A percentile compares a stretch with the other conserved stretches of the same genome.
phyloP scores from a whole-genome alignment of 345 rosid species.

The Populus nigra region DNA sequence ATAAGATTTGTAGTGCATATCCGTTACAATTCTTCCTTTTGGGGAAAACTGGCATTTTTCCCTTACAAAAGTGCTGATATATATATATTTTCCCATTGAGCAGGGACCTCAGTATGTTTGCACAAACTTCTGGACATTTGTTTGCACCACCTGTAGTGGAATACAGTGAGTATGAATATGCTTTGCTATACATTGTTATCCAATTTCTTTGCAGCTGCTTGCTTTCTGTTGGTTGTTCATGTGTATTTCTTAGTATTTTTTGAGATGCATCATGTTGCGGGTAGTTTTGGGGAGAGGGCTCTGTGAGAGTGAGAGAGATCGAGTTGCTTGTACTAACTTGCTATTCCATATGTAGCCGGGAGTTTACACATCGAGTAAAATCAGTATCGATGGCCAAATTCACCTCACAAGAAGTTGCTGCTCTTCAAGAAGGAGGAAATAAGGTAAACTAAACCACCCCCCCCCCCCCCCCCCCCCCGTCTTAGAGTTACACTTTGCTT shows the following conservation, averaged over 20 bases:
- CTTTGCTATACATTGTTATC: background rate
- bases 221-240: background rate
- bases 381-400: conserved; percentile 95
- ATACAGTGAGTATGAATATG: conserved; percentile 66
- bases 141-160: conserved; percentile 96
- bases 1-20: conserved; percentile 1
- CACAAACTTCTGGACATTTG: conserved; percentile 90
- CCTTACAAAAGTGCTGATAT: conserved; percentile 15
- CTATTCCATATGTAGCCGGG: conserved; percentile 58
- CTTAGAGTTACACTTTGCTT: conserved; percentile 2
- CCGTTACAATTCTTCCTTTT: background rate
- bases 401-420: conserved; percentile 74
- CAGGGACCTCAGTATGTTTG: conserved; percentile 99
- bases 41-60: background rate
- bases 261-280: background rate
- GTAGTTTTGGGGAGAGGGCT: no score
- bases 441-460: conserved; percentile 46
- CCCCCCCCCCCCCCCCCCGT: background rate
- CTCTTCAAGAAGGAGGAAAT: conserved; percentile 95
- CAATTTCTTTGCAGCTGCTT: conserved; percentile 5
- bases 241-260: background rate
- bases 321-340: conserved; percentile 11
- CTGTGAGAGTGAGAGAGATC: background rate
- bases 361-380: conserved; percentile 93
- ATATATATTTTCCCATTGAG: conserved; percentile 18